These are phyloP conservation scores for Penicillium sp. DNA, from an alignment of 2,329 filamentous ascomycete species.

Conservation along the genomic window DNA sequence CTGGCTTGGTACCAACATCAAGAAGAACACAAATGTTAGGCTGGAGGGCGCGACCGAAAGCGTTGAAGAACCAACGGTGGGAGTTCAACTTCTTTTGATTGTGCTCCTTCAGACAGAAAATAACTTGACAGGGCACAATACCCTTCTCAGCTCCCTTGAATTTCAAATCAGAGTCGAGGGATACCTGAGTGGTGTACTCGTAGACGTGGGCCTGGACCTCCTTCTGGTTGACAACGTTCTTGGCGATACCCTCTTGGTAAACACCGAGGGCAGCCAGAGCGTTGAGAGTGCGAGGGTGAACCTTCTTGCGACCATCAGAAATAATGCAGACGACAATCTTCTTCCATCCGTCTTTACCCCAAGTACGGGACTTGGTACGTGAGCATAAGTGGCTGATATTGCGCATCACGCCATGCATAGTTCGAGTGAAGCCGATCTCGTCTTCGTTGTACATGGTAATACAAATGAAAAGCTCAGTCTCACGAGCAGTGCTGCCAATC, in stretches of 20 bases:
- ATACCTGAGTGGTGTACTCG: constrained; percentile 98
- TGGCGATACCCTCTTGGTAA: constrained; percentile 97
- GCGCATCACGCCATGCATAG: constrained; percentile 98
- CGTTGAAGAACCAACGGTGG: constrained; percentile 99
- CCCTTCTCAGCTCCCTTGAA: constrained; percentile 99
- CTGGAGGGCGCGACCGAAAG: constrained; percentile 86
- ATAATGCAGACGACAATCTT: constrained; percentile 99
- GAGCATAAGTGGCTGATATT: constrained; percentile 97
- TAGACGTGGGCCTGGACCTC: constrained; percentile 97
- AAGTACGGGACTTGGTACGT: constrained; percentile 86
- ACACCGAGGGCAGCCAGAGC: constrained; percentile 95
- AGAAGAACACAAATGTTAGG: constrained; percentile 96
- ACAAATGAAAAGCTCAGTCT: constrained; percentile 95
- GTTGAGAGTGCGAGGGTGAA: constrained; percentile 90
- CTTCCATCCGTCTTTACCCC: constrained; percentile 97
- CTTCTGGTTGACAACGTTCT: constrained; percentile 95
- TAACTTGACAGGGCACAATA: constrained; percentile 96
- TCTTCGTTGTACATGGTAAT: constrained; percentile 99
- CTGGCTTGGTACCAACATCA: constrained; percentile 92
- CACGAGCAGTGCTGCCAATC: constrained; percentile 77
- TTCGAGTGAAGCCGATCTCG: constrained; percentile 92
- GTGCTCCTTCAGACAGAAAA: constrained; percentile 97
- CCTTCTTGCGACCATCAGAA: constrained; percentile 88
- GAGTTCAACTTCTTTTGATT: constrained; percentile 98
- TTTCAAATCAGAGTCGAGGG: constrained; percentile 89